phyloP scores from a whole-genome alignment of 2,329 filamentous ascomycete genomes.

The Rhinocladiella mackenziei region DNA sequence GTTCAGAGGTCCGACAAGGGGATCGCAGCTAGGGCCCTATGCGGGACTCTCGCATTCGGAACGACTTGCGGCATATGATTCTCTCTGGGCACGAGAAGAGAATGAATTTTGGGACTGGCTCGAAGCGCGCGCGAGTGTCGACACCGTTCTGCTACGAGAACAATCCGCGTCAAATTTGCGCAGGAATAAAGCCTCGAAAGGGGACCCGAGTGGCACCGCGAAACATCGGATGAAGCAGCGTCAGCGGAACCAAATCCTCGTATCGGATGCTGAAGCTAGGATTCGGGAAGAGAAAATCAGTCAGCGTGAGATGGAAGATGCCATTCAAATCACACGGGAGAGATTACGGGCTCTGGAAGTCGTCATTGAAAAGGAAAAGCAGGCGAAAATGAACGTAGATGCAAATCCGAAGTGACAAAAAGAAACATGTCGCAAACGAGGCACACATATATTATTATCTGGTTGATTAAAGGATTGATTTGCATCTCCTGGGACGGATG shows the following conservation, averaged over 20 bases:
- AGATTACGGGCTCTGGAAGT: conserved; percentile 71
- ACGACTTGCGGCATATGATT: conserved; percentile 78
- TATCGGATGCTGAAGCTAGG: conserved; percentile 50
- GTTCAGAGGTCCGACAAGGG: conserved; percentile 51
- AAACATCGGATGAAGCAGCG: conserved; percentile 18
- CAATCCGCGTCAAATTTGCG: conserved; percentile 6
- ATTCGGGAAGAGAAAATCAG: conserved; percentile 65
- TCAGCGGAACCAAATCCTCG: conserved; percentile 32
- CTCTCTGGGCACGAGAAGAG: conserved; percentile 86
- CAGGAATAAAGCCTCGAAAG: conserved; percentile 1
- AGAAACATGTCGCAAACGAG: background rate
- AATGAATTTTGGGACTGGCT: conserved; percentile 90
- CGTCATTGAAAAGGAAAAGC: conserved; percentile 55
- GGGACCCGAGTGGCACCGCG: conserved; percentile 26
- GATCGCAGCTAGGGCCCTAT: conserved; percentile 22
- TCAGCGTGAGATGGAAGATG: conserved; percentile 70
- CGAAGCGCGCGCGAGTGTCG: conserved; percentile 76
- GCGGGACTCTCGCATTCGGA: conserved; percentile 51
- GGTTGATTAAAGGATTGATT: no score
- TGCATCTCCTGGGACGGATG: background rate
- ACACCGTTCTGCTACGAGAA: conserved; percentile 46
- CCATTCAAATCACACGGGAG: conserved; percentile 82
- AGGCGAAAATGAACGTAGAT: conserved; percentile 1
- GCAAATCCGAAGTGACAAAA: background rate
- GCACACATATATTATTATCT: no score